Percentiles rank a stretch among this genome's conserved stretches.
phyloP scores from a whole-genome alignment of 129 eudicot genomes.

The Gnaphalium uliginosum region DNA sequence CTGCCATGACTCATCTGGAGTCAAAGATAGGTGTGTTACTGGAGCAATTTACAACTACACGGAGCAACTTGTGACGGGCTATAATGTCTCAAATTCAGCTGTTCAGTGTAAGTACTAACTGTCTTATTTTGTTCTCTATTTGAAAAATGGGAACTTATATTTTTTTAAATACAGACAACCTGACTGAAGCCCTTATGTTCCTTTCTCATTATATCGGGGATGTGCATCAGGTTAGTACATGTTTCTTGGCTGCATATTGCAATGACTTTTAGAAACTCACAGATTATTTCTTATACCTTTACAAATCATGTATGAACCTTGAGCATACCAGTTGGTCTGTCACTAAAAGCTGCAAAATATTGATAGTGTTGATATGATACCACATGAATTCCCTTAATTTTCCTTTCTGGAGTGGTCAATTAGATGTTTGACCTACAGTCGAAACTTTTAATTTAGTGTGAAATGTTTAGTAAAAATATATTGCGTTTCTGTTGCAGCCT shows the following conservation, averaged over 20 bases:
- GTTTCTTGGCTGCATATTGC: constrained; percentile 21
- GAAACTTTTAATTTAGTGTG: constrained; percentile 2
- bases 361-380: background rate
- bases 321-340: background rate
- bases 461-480: background rate
- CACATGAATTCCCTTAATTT: background rate
- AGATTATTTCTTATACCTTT: background rate
- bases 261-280: background rate
- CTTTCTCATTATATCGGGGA: constrained; percentile 93
- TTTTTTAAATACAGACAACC: constrained; percentile 61
- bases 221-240: constrained; percentile 83
- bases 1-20: constrained; percentile 86
- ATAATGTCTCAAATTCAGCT: constrained; percentile 44
- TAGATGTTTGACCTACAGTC: background rate
- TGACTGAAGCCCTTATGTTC: constrained; percentile 99
- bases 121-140: background rate
- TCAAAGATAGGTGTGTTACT: constrained; percentile 79
- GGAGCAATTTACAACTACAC: constrained; percentile 98
- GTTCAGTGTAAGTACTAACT: constrained; percentile 46
- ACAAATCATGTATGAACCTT: background rate
- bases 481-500: constrained; percentile 45
- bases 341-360: constrained; percentile 2
- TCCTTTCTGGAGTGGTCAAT: background rate
- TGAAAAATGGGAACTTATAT: constrained; percentile 28
- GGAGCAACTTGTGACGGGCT: constrained; percentile 61